These are phyloP conservation scores for Penicillium parvum DNA, from an alignment of 495 filamentous ascomycete genomes.

Conservation along the genomic window DNA sequence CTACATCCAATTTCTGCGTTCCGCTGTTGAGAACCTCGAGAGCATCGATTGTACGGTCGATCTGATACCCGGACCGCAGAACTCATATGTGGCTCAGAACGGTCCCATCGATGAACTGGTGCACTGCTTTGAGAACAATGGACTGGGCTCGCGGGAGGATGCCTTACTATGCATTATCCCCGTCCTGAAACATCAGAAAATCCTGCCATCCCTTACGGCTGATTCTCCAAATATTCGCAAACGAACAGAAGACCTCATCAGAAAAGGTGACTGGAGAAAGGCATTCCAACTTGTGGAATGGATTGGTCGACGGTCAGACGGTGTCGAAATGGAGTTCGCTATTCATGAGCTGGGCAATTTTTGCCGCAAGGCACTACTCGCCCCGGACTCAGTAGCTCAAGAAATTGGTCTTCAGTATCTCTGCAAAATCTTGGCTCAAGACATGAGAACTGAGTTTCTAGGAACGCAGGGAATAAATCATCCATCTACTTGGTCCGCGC, in stretches of 20 bases:
- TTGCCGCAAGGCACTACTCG: constrained; percentile 25
- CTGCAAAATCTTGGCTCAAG: constrained; percentile 3
- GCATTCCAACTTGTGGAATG: constrained; percentile 23
- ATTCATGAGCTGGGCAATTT: constrained; percentile 27
- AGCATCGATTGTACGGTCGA: constrained; percentile 18
- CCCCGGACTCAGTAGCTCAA: constrained; percentile 5
- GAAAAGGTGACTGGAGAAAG: constrained; percentile 16
- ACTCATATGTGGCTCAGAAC: constrained; percentile 14
- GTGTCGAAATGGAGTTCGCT: constrained; percentile 23
- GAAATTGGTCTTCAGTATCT: constrained; percentile 9
- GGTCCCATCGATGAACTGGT: constrained; percentile 24
- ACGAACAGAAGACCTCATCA: constrained; percentile 11
- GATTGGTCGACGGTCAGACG: constrained; percentile 28
- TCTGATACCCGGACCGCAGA: constrained; percentile 14
- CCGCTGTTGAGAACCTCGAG: constrained; percentile 6
- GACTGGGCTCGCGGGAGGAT: constrained; percentile 33
- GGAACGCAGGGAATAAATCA: not conserved
- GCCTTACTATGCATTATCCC: constrained; percentile 36
- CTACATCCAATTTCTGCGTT: constrained; percentile 30
- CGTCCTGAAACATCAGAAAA: constrained; percentile 9
- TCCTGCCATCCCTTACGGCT: constrained; percentile 27
- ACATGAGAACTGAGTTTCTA: constrained; percentile 15
- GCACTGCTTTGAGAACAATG: constrained; percentile 18
- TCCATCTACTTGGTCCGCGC: constrained; percentile 11
- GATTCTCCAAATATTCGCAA: constrained; percentile 15